Evolutionary conservation across 306 rosid species (phyloP).

Genomic region (Cucumis hystrix): DNA sequence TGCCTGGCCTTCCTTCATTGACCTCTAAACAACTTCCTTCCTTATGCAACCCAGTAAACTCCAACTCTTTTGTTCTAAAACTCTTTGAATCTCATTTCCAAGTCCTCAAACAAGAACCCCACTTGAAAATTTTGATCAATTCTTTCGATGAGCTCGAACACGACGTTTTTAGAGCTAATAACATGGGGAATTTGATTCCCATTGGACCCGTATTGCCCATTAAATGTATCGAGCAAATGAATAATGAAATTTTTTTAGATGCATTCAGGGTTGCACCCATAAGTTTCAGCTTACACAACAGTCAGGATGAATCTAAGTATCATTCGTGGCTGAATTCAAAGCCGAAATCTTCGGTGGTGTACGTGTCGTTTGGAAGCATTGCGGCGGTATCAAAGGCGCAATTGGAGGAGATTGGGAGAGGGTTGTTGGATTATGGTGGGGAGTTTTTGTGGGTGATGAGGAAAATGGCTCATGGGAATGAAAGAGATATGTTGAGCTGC

Average conservation of each 20-base stretch:
- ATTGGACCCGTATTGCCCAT: conserved; percentile 10
- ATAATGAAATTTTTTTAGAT: too few relatives aligned
- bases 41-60: neutral
- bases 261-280: too few relatives aligned
- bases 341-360: conserved; percentile 1
- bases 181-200: neutral
- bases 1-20: neutral
- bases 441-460: conserved; percentile 25
- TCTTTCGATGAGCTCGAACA: conserved; percentile 28
- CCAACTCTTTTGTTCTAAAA: neutral
- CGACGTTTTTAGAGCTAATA: conserved; percentile 14
- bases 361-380: conserved; percentile 11
- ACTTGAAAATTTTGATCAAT: conserved; percentile 22
- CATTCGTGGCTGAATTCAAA: conserved; percentile 1
- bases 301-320: too few relatives aligned
- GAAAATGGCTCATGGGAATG: neutral
- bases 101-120: conserved; percentile 5
- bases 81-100: conserved; percentile 13
- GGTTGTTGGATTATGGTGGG: conserved; percentile 22
- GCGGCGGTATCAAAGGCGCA: conserved; percentile 12
- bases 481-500: conserved; percentile 1
- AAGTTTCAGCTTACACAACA: too few relatives aligned
- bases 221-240: too few relatives aligned
- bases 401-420: conserved; percentile 45
- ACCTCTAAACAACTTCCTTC: neutral